Evolutionary conservation across 495 filamentous ascomycete genomes (phyloP).

Genomic region (Penicillium lividum): DNA sequence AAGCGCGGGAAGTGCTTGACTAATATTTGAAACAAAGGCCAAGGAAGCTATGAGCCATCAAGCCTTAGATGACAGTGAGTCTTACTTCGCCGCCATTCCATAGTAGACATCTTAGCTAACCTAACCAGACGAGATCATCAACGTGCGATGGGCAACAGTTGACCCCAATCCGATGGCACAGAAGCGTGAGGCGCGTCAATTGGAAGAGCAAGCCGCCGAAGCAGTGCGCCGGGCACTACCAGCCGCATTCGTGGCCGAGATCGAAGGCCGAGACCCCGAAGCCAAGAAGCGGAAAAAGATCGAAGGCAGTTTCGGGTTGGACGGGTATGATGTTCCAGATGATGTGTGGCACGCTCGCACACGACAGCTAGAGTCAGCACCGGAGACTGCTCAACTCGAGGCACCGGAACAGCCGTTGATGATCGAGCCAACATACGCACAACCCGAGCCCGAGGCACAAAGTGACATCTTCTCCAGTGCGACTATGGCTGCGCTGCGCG

Average conservation of each 20-base stretch:
- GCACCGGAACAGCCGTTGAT: conserved; percentile 45
- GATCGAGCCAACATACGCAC: conserved; percentile 39
- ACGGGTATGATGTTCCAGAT: conserved; percentile 93
- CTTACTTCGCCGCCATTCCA: background rate
- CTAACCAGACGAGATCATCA: conserved; percentile 69
- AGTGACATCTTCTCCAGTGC: conserved; percentile 78
- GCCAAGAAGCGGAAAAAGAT: conserved; percentile 85
- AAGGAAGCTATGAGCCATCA: conserved; percentile 90
- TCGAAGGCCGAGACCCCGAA: conserved; percentile 87
- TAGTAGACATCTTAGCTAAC: background rate
- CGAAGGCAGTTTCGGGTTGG: conserved; percentile 83
- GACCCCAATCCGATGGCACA: conserved; percentile 97
- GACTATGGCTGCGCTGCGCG: conserved; percentile 71
- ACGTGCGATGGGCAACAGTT: conserved; percentile 94
- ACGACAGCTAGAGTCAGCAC: conserved; percentile 47
- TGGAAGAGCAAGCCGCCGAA: conserved; percentile 98
- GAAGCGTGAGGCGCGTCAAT: conserved; percentile 81
- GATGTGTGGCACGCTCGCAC: conserved; percentile 84
- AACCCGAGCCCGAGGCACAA: conserved; percentile 24
- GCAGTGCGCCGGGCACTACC: conserved; percentile 90
- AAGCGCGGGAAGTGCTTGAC: background rate
- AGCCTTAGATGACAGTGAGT: conserved; percentile 66
- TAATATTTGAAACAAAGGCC: background rate
- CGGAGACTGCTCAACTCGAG: conserved; percentile 40
- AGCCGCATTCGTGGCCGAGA: conserved; percentile 86